phyloP scores from a whole-genome alignment of 2,329 filamentous ascomycete species.

The Didymella exigua region DNA sequence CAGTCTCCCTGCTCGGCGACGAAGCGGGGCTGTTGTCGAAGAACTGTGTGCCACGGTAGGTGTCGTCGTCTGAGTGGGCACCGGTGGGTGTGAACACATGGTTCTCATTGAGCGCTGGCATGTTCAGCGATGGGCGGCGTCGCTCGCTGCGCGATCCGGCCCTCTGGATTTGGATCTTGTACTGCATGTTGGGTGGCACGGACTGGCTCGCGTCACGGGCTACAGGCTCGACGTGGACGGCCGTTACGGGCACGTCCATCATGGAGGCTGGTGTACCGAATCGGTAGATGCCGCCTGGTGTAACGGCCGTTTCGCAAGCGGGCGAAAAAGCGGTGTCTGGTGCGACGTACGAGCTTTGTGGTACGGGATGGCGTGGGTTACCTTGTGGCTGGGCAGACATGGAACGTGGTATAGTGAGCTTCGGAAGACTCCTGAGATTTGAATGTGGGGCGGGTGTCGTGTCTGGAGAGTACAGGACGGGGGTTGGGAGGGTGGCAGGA shows the following conservation, averaged over 20 bases:
- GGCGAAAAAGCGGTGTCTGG: constrained; percentile 53
- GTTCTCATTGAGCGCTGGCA: constrained; percentile 74
- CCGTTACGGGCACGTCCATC: constrained; percentile 83
- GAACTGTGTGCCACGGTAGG: constrained; percentile 42
- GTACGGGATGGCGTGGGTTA: constrained; percentile 34
- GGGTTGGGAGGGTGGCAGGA: constrained; percentile 34
- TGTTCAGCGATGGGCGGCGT: constrained; percentile 70
- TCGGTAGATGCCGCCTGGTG: constrained; percentile 70
- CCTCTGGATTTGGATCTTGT: constrained; percentile 59
- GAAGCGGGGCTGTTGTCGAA: constrained; percentile 42
- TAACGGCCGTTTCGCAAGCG: constrained; percentile 55
- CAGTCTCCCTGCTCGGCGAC: constrained; percentile 40
- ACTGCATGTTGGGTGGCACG: constrained; percentile 92
- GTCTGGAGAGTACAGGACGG: constrained; percentile 47
- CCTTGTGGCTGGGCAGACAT: constrained; percentile 43
- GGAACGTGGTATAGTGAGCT: constrained; percentile 60
- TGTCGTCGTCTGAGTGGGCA: constrained; percentile 43
- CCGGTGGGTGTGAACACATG: constrained; percentile 50
- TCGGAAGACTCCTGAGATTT: constrained; percentile 62
- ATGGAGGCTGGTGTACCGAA: constrained; percentile 89
- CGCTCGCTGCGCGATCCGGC: constrained; percentile 52
- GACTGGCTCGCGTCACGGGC: constrained; percentile 84
- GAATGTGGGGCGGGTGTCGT: constrained; percentile 53
- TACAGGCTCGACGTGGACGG: constrained; percentile 72
- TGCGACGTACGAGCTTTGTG: constrained; percentile 32